A percentile compares a stretch with the other conserved stretches of the same genome.
Conservation (phyloP, 2,329 filamentous ascomycete genomes). For the Bimuria novae-zelandiae region DNA sequence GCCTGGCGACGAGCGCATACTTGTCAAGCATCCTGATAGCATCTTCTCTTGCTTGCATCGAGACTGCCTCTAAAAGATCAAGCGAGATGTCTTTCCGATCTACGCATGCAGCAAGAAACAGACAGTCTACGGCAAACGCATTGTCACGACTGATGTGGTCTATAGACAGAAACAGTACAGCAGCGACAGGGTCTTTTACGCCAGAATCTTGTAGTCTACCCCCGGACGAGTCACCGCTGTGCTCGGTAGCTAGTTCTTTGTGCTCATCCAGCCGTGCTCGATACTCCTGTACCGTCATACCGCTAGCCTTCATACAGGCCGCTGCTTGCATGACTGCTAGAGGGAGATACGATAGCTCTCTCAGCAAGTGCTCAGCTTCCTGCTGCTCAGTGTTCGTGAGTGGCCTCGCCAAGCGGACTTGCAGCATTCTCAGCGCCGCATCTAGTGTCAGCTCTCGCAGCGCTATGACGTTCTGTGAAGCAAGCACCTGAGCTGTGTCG, state of each 20-base stretch:
- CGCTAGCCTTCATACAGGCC: slow-evolving; percentile 19
- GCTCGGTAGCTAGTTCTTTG: slow-evolving; percentile 32
- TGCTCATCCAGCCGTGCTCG: slow-evolving; percentile 11
- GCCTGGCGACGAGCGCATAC: too few relatives aligned
- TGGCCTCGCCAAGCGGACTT: slow-evolving; percentile 15
- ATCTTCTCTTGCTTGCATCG: slow-evolving; percentile 12
- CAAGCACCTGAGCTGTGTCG: slow-evolving; percentile 16
- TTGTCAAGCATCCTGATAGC: slow-evolving; percentile 22
- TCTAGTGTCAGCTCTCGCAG: slow-evolving; percentile 20
- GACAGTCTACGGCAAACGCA: slow-evolving; percentile 38
- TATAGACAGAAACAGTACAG: slow-evolving; percentile 51
- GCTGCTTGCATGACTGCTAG: slow-evolving; percentile 25
- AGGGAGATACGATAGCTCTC: slow-evolving; percentile 24
- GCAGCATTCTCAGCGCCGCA: slow-evolving; percentile 22
- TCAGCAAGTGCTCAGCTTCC: slow-evolving; percentile 17
- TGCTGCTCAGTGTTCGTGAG: slow-evolving; percentile 14
- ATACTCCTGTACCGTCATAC: slow-evolving; percentile 18
- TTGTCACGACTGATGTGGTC: slow-evolving; percentile 31
- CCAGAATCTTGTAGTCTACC: slow-evolving; percentile 24
- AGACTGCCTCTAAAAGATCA: slow-evolving; percentile 20
- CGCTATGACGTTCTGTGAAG: slow-evolving; percentile 21
- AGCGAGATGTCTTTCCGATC: slow-evolving; percentile 24
- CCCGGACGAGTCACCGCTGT: slow-evolving; percentile 43
- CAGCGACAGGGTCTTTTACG: slow-evolving; percentile 47
- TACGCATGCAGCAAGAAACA: slow-evolving; percentile 49